Conservation (phyloP, 1,139 yeast species). For the Debaryomyces psychrophilus region DNA sequence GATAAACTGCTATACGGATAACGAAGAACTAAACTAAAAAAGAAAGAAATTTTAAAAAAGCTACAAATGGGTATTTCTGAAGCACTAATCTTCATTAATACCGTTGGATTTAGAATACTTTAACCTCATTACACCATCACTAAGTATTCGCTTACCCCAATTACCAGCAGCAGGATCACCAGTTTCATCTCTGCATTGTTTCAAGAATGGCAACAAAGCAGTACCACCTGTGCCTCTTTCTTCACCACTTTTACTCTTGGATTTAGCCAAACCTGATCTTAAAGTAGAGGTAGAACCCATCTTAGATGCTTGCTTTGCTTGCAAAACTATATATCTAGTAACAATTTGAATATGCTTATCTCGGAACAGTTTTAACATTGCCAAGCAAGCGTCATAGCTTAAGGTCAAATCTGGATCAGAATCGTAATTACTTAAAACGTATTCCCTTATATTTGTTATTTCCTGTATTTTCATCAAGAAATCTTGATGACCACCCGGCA, state of each 20-base stretch:
- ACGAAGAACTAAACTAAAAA: conserved; percentile 4
- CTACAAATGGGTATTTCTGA: not conserved
- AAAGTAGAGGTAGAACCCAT: conserved; percentile 58
- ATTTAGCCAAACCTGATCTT: conserved; percentile 63
- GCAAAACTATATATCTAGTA: conserved; percentile 80
- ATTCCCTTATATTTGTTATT: conserved; percentile 64
- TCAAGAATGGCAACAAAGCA: conserved; percentile 83
- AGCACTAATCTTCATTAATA: conserved; percentile 31
- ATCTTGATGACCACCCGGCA: conserved; percentile 85
- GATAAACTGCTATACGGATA: not conserved
- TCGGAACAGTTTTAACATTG: conserved; percentile 85
- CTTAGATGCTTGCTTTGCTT: conserved; percentile 59
- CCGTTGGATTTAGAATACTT: conserved; percentile 40
- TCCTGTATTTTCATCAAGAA: conserved; percentile 64
- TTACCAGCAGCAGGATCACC: conserved; percentile 89
- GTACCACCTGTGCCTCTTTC: conserved; percentile 95
- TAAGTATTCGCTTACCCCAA: conserved; percentile 81
- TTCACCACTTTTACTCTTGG: conserved; percentile 44
- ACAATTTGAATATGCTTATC: conserved; percentile 94
- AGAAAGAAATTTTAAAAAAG: not conserved
- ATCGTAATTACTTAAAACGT: conserved; percentile 49
- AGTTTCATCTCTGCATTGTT: conserved; percentile 95
- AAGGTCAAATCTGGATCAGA: conserved; percentile 59
- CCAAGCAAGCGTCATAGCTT: conserved; percentile 87
- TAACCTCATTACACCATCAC: conserved; percentile 58